Evolutionary conservation across 2,329 filamentous ascomycete species (phyloP).

Genomic region (Hymenoscyphus albidus): DNA sequence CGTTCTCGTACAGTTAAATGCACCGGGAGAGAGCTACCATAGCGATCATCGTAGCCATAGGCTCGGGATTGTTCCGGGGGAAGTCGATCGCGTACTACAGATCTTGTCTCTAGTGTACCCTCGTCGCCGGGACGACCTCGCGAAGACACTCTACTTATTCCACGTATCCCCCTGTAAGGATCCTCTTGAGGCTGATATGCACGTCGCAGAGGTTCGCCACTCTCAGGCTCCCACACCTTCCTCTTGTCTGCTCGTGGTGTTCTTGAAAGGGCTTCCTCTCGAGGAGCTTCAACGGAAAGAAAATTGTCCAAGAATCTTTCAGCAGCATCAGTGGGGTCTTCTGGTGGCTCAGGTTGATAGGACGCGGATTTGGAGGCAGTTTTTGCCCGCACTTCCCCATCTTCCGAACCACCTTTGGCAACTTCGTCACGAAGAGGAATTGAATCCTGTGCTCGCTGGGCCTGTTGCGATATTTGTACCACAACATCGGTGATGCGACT

Average conservation of each 20-base stretch:
- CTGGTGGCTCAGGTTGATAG: conserved; percentile 13
- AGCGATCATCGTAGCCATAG: conserved; percentile 29
- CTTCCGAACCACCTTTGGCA: conserved; percentile 36
- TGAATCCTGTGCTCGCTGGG: conserved; percentile 24
- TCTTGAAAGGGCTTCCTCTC: conserved; percentile 11
- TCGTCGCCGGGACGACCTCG: conserved; percentile 16
- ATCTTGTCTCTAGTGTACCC: conserved; percentile 15
- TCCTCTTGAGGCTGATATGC: conserved; percentile 18
- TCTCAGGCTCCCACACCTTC: conserved; percentile 22
- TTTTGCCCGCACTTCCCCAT: conserved; percentile 36
- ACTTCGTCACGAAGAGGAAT: conserved; percentile 21
- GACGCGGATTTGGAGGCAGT: conserved; percentile 13
- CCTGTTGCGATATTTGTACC: conserved; percentile 31
- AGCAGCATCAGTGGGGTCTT: conserved; percentile 36
- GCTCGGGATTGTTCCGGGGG: conserved; percentile 21
- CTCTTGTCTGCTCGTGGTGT: conserved; percentile 14
- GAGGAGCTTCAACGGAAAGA: conserved; percentile 25
- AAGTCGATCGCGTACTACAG: conserved; percentile 25
- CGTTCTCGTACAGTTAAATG: conserved; percentile 25
- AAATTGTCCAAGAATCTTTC: conserved; percentile 39
- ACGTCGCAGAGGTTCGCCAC: conserved; percentile 12
- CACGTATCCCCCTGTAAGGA: conserved; percentile 17
- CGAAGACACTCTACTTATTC: conserved; percentile 10
- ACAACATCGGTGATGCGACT: conserved; percentile 30
- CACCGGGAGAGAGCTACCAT: conserved; percentile 19